These are phyloP conservation scores for Hyaloperonospora arabidopsidis DNA, from an alignment of 352 stramenopile genomes.

Conservation along the genomic window DNA sequence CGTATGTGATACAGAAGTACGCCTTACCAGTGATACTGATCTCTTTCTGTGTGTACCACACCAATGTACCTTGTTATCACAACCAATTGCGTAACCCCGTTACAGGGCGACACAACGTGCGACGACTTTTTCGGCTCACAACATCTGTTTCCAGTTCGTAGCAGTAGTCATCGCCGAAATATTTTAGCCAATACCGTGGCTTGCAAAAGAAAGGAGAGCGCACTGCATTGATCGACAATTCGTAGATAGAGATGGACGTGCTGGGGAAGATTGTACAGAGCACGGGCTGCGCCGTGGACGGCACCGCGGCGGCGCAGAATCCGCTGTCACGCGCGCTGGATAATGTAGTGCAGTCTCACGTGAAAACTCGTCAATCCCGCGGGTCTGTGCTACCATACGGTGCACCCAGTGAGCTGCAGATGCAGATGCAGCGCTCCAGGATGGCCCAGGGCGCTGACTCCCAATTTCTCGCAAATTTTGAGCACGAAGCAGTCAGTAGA, in stretches of 20 bases:
- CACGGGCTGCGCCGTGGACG: conserved; percentile 70
- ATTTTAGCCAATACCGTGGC: too few relatives aligned
- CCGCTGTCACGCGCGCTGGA: conserved; percentile 75
- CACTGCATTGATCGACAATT: background rate
- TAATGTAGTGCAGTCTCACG: conserved; percentile 60
- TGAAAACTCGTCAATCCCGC: conserved; percentile 26
- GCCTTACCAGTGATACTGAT: too few relatives aligned
- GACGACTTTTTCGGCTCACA: too few relatives aligned
- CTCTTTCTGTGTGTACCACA: too few relatives aligned
- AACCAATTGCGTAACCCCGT: too few relatives aligned
- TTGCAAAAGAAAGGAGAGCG: too few relatives aligned
- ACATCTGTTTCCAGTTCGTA: too few relatives aligned
- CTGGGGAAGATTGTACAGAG: conserved; percentile 79
- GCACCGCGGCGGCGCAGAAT: conserved; percentile 79
- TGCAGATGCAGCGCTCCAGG: conserved; percentile 71
- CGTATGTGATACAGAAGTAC: too few relatives aligned
- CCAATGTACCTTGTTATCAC: too few relatives aligned
- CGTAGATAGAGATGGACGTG: conserved; percentile 49
- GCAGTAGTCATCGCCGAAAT: too few relatives aligned
- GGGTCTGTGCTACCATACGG: conserved; percentile 29
- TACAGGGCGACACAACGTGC: too few relatives aligned
- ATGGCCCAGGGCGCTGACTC: conserved; percentile 40
- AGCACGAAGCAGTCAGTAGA: conserved; percentile 56
- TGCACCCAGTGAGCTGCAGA: conserved; percentile 39
- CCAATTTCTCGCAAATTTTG: conserved; percentile 52